Percentiles rank a stretch among this genome's conserved stretches.
phyloP scores from a whole-genome alignment of 2,329 filamentous ascomycete species.

The Pestalotiopsis sp. region DNA sequence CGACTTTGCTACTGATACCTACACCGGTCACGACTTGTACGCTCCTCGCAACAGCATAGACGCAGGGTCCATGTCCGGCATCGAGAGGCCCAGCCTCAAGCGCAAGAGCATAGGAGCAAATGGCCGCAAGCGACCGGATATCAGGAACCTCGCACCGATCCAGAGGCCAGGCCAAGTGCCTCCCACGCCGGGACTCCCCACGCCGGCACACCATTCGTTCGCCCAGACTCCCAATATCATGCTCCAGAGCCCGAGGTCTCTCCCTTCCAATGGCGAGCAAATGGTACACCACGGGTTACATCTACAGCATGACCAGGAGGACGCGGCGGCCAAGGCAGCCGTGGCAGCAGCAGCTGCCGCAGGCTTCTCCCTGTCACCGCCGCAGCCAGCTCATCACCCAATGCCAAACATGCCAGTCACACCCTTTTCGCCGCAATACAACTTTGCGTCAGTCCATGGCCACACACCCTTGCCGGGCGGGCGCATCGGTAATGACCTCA shows the following conservation, averaged over 20 bases:
- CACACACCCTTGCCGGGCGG: constrained; percentile 17
- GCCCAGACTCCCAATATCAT: constrained; percentile 41
- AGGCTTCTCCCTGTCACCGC: constrained; percentile 36
- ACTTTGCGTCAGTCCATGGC: constrained; percentile 38
- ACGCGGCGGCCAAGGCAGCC: constrained; percentile 35
- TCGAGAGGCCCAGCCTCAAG: constrained; percentile 46
- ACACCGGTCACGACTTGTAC: constrained; percentile 51
- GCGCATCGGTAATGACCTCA: constrained; percentile 25
- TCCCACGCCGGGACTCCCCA: constrained; percentile 32
- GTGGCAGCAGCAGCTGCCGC: constrained; percentile 38
- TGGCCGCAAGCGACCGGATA: constrained; percentile 41
- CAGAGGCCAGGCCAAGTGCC: constrained; percentile 31
- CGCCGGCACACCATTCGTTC: constrained; percentile 40
- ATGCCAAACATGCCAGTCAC: constrained; percentile 33
- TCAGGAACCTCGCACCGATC: constrained; percentile 38
- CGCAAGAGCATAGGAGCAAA: constrained; percentile 47
- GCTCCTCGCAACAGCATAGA: constrained; percentile 37
- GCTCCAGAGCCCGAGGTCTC: constrained; percentile 39
- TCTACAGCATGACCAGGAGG: constrained; percentile 30
- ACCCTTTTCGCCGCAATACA: constrained; percentile 46
- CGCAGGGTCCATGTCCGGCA: neutral
- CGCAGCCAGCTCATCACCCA: constrained; percentile 28
- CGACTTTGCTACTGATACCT: constrained; percentile 62
- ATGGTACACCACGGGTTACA: constrained; percentile 22
- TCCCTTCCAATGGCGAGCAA: constrained; percentile 36